A percentile compares a stretch with the other conserved stretches of the same genome.
Conservation (phyloP, 1,284 basidiomycete species). For the Xerocomus minutiporus region DNA sequence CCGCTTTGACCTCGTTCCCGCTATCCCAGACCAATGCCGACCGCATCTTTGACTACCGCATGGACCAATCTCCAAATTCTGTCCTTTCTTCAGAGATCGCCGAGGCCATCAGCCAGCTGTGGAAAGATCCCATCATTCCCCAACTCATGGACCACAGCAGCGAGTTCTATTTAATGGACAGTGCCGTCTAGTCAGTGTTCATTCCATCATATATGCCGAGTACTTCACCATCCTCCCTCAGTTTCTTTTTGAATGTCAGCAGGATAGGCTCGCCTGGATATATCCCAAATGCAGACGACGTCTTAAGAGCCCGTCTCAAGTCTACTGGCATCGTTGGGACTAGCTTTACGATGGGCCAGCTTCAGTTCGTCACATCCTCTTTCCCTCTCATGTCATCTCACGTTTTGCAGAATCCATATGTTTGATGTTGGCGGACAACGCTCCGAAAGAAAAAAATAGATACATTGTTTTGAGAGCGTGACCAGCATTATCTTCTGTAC, state of each 20-base stretch:
- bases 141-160: slow-evolving; percentile 81
- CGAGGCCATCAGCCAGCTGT: slow-evolving; percentile 75
- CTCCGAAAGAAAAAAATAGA: slow-evolving; percentile 94
- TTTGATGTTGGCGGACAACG: slow-evolving; percentile 90
- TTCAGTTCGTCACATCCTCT: no score
- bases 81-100: slow-evolving; percentile 65
- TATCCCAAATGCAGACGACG: slow-evolving; percentile 85
- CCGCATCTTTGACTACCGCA: no score
- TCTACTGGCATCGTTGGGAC: slow-evolving; percentile 94
- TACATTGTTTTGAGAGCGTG: slow-evolving; percentile 93
- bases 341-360: slow-evolving; percentile 64
- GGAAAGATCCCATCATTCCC: slow-evolving; percentile 88
- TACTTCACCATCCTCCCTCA: slow-evolving; percentile 26
- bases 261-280: slow-evolving; percentile 81
- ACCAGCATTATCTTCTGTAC: slow-evolving; percentile 96
- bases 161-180: slow-evolving; percentile 97
- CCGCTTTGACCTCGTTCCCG: background rate
- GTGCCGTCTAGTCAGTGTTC: slow-evolving; percentile 69
- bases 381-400: slow-evolving; percentile 36
- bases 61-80: slow-evolving; percentile 28
- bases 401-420: slow-evolving; percentile 74
- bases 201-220: no score
- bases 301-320: slow-evolving; percentile 85
- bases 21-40: slow-evolving; percentile 49
- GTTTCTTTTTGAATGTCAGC: slow-evolving; percentile 84